These are phyloP conservation scores for Barnettozyma salicaria DNA, from an alignment of 805 yeast species.

Conservation along the genomic window DNA sequence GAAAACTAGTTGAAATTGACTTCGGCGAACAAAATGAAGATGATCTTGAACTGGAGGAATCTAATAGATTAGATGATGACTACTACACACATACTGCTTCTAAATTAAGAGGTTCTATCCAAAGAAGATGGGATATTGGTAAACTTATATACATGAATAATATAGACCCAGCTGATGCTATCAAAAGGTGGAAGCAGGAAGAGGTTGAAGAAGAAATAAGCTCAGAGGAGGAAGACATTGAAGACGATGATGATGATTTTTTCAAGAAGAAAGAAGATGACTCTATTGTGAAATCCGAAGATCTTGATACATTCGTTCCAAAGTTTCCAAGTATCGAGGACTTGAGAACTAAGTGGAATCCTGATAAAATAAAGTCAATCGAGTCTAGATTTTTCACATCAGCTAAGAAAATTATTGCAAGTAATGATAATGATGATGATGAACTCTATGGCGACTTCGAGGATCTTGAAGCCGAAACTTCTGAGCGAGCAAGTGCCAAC, in stretches of 20 bases:
- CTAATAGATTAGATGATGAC: conserved; percentile 41
- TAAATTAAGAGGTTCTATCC: conserved; percentile 47
- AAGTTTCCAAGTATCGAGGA: conserved; percentile 35
- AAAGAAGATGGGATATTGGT: conserved; percentile 70
- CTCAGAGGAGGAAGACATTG: conserved; percentile 37
- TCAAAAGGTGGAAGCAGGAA: conserved; percentile 63
- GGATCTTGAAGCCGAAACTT: conserved; percentile 38
- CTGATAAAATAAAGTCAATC: conserved; percentile 36
- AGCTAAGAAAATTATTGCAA: conserved; percentile 38
- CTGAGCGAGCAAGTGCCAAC: conserved; percentile 12
- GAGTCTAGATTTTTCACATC: conserved; percentile 48
- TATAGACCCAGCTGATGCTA: conserved; percentile 65
- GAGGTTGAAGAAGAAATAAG: conserved; percentile 41
- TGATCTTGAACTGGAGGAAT: conserved; percentile 44
- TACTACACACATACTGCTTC: conserved; percentile 47
- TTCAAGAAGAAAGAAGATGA: conserved; percentile 40
- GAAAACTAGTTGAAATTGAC: conserved; percentile 44
- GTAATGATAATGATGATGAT: conserved; percentile 37
- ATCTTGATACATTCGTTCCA: conserved; percentile 36
- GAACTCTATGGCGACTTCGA: conserved; percentile 54
- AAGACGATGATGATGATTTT: conserved; percentile 49
- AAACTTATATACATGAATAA: conserved; percentile 76
- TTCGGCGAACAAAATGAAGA: conserved; percentile 32
- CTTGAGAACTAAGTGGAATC: conserved; percentile 41
- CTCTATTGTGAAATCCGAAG: conserved; percentile 23